These are phyloP conservation scores for Sedum album DNA, from an alignment of 164 flowering plant genomes.

Conservation along the genomic window DNA sequence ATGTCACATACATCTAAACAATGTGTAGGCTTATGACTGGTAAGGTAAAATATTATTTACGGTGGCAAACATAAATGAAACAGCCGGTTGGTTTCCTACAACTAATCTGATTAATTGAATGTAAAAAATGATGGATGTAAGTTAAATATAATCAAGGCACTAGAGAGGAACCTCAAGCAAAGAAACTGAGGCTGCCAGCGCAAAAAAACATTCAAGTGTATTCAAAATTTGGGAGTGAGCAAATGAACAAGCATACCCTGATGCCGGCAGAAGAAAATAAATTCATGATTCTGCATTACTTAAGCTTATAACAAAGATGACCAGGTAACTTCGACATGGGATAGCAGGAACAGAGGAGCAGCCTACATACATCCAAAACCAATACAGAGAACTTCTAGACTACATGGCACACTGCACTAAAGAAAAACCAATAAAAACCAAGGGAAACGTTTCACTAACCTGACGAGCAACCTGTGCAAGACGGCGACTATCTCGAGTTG, in stretches of 20 bases:
- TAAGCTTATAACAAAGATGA: not conserved
- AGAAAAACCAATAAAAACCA: not conserved
- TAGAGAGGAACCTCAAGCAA: not conserved
- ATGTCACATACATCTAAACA: not conserved
- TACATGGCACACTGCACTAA: no score
- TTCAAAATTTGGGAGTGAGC: not conserved
- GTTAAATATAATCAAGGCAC: not conserved
- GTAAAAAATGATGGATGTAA: not conserved
- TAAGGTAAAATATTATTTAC: not conserved
- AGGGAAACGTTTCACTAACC: constrained; percentile 45
- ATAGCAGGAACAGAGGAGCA: not conserved
- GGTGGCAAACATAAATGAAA: not conserved
- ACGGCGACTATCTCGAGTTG: constrained; percentile 56
- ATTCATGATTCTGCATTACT: not conserved
- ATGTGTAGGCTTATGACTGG: not conserved
- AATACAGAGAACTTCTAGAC: no score
- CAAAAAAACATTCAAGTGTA: not conserved
- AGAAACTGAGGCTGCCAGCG: not conserved
- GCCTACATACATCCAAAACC: not conserved
- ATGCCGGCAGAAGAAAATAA: not conserved
- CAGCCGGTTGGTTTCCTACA: not conserved
- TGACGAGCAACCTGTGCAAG: constrained; percentile 79
- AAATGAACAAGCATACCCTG: not conserved
- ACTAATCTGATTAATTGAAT: no score
- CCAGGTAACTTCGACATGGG: not conserved